Conservation (phyloP, 2,329 filamentous ascomycete species). For the Penicillium capsulatum region DNA sequence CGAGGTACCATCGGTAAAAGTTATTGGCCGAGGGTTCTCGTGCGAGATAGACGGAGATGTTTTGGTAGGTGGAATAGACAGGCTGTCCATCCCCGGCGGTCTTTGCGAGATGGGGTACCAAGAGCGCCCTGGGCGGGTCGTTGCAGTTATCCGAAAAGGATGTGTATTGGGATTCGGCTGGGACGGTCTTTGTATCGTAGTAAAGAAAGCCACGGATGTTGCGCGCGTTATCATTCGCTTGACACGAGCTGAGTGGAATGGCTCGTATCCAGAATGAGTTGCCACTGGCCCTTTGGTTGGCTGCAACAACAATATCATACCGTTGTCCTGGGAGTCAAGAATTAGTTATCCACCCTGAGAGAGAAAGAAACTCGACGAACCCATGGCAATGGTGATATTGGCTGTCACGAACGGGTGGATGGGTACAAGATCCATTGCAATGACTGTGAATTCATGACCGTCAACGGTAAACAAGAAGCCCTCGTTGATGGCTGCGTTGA, state of each 20-base stretch:
- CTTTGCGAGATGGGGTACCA: not conserved
- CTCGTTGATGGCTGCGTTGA: slow-evolving; percentile 28
- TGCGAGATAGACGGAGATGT: not conserved
- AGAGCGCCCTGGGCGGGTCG: not conserved
- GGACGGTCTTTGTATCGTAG: not conserved
- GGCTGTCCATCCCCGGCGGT: not conserved
- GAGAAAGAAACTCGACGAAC: slow-evolving; percentile 17
- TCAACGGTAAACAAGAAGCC: slow-evolving; percentile 46
- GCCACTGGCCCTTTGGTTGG: not conserved
- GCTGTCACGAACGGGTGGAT: slow-evolving; percentile 53
- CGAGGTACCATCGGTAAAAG: slow-evolving; percentile 1
- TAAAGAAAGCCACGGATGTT: slow-evolving; percentile 1
- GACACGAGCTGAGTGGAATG: not conserved
- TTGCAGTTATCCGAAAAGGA: not conserved
- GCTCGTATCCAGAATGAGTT: slow-evolving; percentile 2
- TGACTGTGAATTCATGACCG: slow-evolving; percentile 56
- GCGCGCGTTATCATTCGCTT: not conserved
- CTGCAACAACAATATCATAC: slow-evolving; percentile 37
- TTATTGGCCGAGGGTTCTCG: not conserved
- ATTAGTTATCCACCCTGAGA: too few species aligned
- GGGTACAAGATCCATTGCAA: slow-evolving; percentile 56
- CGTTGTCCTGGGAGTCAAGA: slow-evolving; percentile 33
- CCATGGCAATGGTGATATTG: slow-evolving; percentile 45
- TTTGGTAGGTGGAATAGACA: not conserved
- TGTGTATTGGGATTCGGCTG: not conserved